Evolutionary conservation across 2,329 filamentous ascomycete genomes (phyloP).

Genomic region (Gaeumannomyces sp.): DNA sequence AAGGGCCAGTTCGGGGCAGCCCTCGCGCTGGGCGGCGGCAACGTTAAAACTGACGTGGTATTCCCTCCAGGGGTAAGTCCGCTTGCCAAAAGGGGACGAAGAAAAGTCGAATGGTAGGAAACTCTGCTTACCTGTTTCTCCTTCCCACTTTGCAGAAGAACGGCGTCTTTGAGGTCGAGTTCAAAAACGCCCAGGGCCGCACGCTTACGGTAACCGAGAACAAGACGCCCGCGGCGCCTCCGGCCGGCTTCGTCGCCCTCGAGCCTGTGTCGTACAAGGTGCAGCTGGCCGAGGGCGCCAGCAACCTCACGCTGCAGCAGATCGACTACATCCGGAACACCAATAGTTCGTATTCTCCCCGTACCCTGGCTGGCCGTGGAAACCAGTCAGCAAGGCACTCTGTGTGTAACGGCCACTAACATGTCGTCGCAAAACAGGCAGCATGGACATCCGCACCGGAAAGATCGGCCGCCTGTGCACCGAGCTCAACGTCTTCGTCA

Average conservation of each 20-base stretch:
- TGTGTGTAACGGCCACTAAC: not conserved
- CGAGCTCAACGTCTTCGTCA: slow-evolving; percentile 29
- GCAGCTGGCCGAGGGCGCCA: slow-evolving; percentile 25
- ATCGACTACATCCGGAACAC: slow-evolving; percentile 33
- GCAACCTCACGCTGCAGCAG: slow-evolving; percentile 29
- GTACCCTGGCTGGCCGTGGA: not conserved
- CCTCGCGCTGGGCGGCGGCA: slow-evolving; percentile 24
- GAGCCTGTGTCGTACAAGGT: slow-evolving; percentile 31
- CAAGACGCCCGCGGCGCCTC: slow-evolving; percentile 24
- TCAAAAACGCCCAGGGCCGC: slow-evolving; percentile 28
- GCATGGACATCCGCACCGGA: slow-evolving; percentile 29
- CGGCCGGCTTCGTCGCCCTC: slow-evolving; percentile 30
- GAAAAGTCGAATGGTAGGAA: too few species aligned
- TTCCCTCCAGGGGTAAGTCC: slow-evolving; percentile 28
- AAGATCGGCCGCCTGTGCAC: slow-evolving; percentile 29
- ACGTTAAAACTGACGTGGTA: slow-evolving; percentile 26
- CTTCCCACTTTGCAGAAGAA: slow-evolving; percentile 14
- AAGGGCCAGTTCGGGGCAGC: slow-evolving; percentile 23
- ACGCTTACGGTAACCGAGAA: slow-evolving; percentile 32
- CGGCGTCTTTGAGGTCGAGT: slow-evolving; percentile 33
- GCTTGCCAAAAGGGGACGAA: too few species aligned
- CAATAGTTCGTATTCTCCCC: slow-evolving; percentile 22
- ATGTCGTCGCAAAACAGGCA: slow-evolving; percentile 16
- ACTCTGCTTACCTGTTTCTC: not conserved
- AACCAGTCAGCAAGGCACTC: not conserved